phyloP scores from a whole-genome alignment of 176 grass and related monocot genomes.

The Oryza rufipogon region DNA sequence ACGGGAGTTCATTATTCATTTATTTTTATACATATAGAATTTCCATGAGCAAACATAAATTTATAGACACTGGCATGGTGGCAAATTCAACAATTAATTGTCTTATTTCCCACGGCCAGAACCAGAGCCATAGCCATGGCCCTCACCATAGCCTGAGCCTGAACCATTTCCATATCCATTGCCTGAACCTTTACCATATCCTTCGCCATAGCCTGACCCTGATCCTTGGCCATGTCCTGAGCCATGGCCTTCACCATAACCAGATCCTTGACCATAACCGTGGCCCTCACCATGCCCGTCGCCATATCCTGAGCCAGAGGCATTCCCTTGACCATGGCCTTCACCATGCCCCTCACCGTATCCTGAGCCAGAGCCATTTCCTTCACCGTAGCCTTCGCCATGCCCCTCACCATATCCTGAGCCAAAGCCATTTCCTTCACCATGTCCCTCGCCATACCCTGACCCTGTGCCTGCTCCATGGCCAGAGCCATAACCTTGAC shows the following conservation, averaged over 20 bases:
- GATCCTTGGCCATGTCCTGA: constrained; percentile 22
- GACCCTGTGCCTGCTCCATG: background rate
- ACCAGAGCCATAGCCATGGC: constrained; percentile 28
- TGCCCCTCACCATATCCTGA: constrained; percentile 32
- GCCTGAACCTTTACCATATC: constrained; percentile 28
- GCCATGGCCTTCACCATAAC: constrained; percentile 1
- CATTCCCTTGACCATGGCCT: constrained; percentile 1
- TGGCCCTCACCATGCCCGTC: background rate
- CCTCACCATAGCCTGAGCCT: constrained; percentile 40
- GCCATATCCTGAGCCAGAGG: background rate
- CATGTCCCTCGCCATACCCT: constrained; percentile 5
- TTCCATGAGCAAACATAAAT: background rate
- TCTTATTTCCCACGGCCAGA: constrained; percentile 35
- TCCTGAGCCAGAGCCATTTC: constrained; percentile 9
- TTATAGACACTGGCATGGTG: background rate
- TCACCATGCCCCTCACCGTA: constrained; percentile 9
- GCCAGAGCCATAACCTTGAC: constrained; percentile 24
- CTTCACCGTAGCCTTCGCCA: constrained; percentile 38
- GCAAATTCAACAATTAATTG: background rate
- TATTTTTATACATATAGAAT: background rate
- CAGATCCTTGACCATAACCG: constrained; percentile 29
- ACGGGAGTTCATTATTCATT: constrained; percentile 6
- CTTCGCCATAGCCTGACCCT: background rate
- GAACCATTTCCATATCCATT: constrained; percentile 10
- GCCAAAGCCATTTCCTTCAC: constrained; percentile 4